Evolutionary conservation across 2,329 filamentous ascomycete genomes (phyloP).

Genomic region (Truncatella angustata): DNA sequence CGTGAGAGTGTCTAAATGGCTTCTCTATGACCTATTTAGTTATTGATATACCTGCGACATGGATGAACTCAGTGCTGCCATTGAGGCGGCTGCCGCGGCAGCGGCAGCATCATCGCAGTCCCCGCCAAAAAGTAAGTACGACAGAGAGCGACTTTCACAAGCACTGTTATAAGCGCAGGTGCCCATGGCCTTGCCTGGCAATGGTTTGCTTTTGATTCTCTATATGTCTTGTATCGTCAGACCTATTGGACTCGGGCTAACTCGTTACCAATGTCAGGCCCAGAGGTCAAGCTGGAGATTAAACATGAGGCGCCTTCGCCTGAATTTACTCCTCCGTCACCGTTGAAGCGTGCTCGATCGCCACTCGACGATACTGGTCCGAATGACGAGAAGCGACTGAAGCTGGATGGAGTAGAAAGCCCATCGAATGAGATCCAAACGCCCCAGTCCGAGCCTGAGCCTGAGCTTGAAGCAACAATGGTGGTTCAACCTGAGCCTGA

Average conservation of each 20-base stretch:
- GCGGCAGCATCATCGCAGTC: not conserved
- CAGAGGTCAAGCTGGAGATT: conserved; percentile 25
- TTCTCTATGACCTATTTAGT: conserved; percentile 1
- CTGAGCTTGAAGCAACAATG: not conserved
- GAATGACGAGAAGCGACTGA: conserved; percentile 26
- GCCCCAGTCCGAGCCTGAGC: not conserved
- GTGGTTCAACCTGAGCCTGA: conserved; percentile 10
- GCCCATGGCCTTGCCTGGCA: not conserved
- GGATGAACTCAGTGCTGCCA: conserved; percentile 9
- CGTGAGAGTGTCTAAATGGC: conserved; percentile 1
- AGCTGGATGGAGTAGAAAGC: conserved; percentile 18
- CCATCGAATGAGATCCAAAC: conserved; percentile 1
- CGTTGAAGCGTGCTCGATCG: conserved; percentile 24
- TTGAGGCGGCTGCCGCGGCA: conserved; percentile 9
- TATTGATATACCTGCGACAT: conserved; percentile 10
- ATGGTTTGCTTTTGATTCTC: too few species aligned
- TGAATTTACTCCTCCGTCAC: conserved; percentile 16
- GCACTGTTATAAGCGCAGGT: not conserved
- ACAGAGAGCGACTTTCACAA: not conserved
- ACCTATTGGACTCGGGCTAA: not conserved
- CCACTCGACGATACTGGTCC: conserved; percentile 13
- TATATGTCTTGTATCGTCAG: too few species aligned
- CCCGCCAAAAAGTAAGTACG: not conserved
- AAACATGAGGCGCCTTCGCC: conserved; percentile 23
- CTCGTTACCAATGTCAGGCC: conserved; percentile 19